These are phyloP conservation scores for Psidium guajava DNA, from an alignment of 345 rosid genomes.

Conservation along the genomic window DNA sequence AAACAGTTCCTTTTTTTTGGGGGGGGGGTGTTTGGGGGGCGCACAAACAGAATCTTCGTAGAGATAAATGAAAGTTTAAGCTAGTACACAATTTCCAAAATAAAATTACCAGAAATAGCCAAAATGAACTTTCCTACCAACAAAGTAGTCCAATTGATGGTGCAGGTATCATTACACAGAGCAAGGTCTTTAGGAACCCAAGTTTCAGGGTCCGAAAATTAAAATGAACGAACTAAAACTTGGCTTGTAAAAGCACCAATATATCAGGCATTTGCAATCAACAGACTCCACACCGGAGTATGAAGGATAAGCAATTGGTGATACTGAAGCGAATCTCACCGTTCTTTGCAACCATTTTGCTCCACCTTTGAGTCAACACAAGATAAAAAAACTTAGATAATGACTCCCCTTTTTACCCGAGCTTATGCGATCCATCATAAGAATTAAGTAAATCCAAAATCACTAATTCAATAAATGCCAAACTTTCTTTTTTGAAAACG, in stretches of 20 bases:
- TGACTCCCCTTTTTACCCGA: not conserved
- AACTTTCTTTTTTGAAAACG: accelerated
- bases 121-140: not conserved
- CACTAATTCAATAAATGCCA: not conserved
- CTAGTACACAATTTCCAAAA: not conserved
- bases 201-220: not conserved
- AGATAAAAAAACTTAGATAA: not conserved
- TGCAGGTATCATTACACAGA: not conserved
- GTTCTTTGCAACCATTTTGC: not conserved
- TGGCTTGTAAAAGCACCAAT: not conserved
- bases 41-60: not conserved
- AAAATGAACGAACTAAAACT: not conserved
- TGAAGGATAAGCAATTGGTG: not conserved
- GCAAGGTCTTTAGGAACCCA: not conserved
- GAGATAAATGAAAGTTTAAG: not conserved
- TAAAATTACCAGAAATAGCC: not conserved
- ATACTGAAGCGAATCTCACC: not conserved
- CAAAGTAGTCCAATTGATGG: not conserved
- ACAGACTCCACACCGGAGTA: not conserved
- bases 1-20: not conserved
- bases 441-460: not conserved
- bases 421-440: not conserved
- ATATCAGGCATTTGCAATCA: not conserved
- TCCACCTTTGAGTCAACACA: not conserved
- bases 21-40: too few relatives aligned